These are phyloP conservation scores for Starmerella gropengiesseri DNA, from an alignment of 805 yeast genomes.

Conservation along the genomic window DNA sequence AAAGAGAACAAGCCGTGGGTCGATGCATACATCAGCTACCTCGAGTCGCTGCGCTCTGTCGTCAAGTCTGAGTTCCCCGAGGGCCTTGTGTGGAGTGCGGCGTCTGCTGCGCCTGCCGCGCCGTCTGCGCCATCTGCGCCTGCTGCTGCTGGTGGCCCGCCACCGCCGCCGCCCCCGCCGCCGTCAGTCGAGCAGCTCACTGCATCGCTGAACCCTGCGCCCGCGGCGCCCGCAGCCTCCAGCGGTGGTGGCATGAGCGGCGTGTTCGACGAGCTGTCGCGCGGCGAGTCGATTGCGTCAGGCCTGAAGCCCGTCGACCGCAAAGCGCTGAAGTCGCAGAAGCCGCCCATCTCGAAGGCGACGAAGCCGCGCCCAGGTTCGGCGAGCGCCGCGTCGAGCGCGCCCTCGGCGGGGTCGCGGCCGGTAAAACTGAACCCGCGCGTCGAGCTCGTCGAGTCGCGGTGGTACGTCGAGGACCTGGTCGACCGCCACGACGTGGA, in stretches of 20 bases:
- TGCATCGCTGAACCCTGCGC: conserved; percentile 23
- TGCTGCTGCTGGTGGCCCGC: conserved; percentile 31
- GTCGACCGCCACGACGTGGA: conserved; percentile 53
- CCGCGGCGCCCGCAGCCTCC: conserved; percentile 16
- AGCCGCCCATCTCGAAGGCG: conserved; percentile 46
- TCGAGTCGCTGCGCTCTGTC: conserved; percentile 60
- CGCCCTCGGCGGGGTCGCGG: conserved; percentile 26
- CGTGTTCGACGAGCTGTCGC: conserved; percentile 79
- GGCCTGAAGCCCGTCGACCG: conserved; percentile 87
- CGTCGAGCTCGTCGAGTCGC: conserved; percentile 70
- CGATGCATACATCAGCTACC: conserved; percentile 46
- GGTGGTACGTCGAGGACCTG: conserved; percentile 80
- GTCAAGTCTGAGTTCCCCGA: conserved; percentile 69
- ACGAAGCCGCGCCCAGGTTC: conserved; percentile 37
- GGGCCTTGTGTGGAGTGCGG: conserved; percentile 63
- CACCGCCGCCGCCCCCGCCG: conserved; percentile 83
- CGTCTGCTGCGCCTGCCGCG: conserved; percentile 26
- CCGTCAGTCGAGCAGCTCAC: conserved; percentile 66
- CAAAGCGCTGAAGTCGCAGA: conserved; percentile 81
- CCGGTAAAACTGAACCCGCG: conserved; percentile 40
- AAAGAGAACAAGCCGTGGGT: conserved; percentile 85
- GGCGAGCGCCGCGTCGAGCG: conserved; percentile 20
- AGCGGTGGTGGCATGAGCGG: conserved; percentile 59
- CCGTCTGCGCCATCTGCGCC: conserved; percentile 31
- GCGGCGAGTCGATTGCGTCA: conserved; percentile 75